Evolutionary conservation across 345 rosid genomes (phyloP).

Genomic region (Gossypium herbaceum): DNA sequence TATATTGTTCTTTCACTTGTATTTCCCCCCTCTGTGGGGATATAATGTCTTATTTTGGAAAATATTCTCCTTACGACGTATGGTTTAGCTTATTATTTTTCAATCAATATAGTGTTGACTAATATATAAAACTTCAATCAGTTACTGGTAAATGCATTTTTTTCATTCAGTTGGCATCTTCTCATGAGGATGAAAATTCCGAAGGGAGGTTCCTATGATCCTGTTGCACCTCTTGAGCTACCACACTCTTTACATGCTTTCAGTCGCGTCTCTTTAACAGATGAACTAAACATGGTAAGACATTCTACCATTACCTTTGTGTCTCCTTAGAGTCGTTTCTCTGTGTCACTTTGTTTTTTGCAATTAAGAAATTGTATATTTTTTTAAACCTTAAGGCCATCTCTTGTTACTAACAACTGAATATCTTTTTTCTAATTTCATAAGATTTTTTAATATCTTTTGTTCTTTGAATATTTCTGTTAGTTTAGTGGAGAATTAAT

Average conservation of each 20-base stretch:
- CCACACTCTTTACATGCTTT: slow-evolving; percentile 91
- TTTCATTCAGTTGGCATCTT: slow-evolving; percentile 72
- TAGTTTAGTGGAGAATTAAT: too few species aligned
- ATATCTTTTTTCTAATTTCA: neutral
- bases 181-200: slow-evolving; percentile 84
- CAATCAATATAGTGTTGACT: neutral
- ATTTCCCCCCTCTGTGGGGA: neutral
- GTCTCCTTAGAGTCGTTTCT: neutral
- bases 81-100: neutral
- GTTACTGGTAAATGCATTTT: neutral
- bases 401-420: neutral
- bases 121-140: neutral
- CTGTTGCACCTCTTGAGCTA: slow-evolving; percentile 83
- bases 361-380: slow-evolving; percentile 1
- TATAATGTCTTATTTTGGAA: neutral
- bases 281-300: slow-evolving; percentile 59
- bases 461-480: too few species aligned
- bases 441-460: neutral
- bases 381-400: neutral
- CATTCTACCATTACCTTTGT: slow-evolving; percentile 1
- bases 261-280: slow-evolving; percentile 62
- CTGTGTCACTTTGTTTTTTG: neutral
- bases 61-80: neutral
- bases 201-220: slow-evolving; percentile 65
- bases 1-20: neutral